Evolutionary conservation across 345 rosid genomes (phyloP), one percentile per base, ranked within the genome.

Genomic region (Eutrema yunnanense): DNA sequence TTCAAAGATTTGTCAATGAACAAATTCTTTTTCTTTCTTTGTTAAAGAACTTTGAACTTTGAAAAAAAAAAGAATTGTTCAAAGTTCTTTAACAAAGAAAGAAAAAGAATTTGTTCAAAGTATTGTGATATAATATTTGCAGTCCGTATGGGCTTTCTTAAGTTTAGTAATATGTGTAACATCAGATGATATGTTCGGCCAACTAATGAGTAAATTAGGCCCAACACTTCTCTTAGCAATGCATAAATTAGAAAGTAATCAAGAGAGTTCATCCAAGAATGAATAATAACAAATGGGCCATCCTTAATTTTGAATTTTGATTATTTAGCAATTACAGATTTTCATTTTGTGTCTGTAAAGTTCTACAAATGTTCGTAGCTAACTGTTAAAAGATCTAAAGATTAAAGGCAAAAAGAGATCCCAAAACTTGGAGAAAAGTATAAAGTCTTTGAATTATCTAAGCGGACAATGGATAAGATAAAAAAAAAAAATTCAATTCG

Each of bases 331-430:
- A 44, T 32, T 68, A 43, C 54, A 55, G 0, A 16, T 4, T 48
- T 0, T 30, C n/a, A 3, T 52, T 13, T 12, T 14, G 5, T 62
- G 34, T 62, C 37, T 43, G 69, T 42, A 52, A 62, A 72, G 67
- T 9, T 26, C 16, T 34, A 36, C 3, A 69, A 55, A 27, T 56
- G 47, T 36, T 69, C 48, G 37, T 56, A 56, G 34, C 72, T 53
- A 68, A 68, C 44, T 55, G 55, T 69, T 57, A 33, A 40, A 71
- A 62, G 29, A 32, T 41, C 7, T 30, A 59, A 58, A 70, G 66
- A 43, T 6, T 44, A n/a, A 70, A 70, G 9, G 62, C 52, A 19
- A 71, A 9, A 72, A 62, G 46, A 62, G 44, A 51, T 6, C 51
- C 60, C 74, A 13, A 40, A 16, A 8, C 44, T 22, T 51, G 44